Evolutionary conservation across 768 basidiomycete genomes (phyloP), one percentile per base, ranked within the genome.

Genomic region (Leccinum ochraceum): DNA sequence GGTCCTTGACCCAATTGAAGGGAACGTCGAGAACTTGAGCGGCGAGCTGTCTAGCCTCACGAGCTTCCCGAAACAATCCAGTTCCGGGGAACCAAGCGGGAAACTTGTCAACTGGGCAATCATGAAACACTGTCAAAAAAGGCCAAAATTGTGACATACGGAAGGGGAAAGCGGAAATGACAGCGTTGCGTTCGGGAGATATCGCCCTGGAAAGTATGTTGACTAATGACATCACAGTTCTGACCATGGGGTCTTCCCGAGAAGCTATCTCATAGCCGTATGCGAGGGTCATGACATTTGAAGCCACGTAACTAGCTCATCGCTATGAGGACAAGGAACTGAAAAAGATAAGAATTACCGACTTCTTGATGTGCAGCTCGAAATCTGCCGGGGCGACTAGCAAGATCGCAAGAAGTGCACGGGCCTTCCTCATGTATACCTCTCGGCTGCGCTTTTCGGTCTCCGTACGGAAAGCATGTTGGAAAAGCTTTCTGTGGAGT

Each of bases 401-500:
- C 46, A 71, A 36, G 53, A 64, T 64, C 6, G 44, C 57, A 9
- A 72, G 62, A 20, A 73, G 70, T n/a, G 60, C 57, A 22, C 44
- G 64, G 3, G 56, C 64, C 49, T 66, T 66, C 49, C 16, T 63
- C 53, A 63, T n/a, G 53, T 73, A 70, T 13, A 66, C 63, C 28
- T 65, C 60, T n/a, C 68, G 60, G 49, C 56, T 59, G 32, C 59
- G 64, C 10, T 52, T 34, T 55, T 64, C 67, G 17, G 66, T 62
- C 20, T 74, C 72, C 4, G 53, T 44, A 11, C 65, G 67, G 32
- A 76, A 61, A 26, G 68, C 66, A 7, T 72, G 68, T 20, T 71
- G 72, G 34, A 74, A 67, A 20, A 72, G 56, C 52, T 67, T 70
- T 49, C 74, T 69, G 52, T 75, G 75, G 8, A 68, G 63, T 28